Evolutionary conservation across 257 asterid genomes (phyloP), one percentile per base, ranked within the genome.

Genomic region (Nicotiana attenuata): DNA sequence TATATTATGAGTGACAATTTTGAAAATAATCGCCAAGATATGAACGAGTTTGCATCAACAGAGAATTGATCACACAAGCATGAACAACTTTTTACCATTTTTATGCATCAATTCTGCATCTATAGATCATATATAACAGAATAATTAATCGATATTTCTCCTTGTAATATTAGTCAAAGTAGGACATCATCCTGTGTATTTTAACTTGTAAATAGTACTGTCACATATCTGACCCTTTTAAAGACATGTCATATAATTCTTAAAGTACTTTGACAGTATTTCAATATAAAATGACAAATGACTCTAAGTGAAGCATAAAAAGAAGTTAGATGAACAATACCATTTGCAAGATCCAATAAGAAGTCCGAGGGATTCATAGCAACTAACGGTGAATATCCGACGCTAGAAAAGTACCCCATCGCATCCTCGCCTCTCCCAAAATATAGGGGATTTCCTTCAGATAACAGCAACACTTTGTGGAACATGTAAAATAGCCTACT

Each of bases 311-410:
- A 65, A 66, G 7, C 14, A 29, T 9, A 71, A 31, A 47, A 73
- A 56, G 22, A 73, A 52, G 57, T 14, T 31, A 31, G 31, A n/a
- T 14, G 15, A 28, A 20, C 81, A 47, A 47, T 87, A 94, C 97
- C 98, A 67, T 91, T 94, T 10, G 97, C 91, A 71, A 93, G 97
- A 84, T 94, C 97, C 17, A 93, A 78, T 84, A 93, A 65, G 94
- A 92, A 94, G 82, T 94, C 98, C 0, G 97, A 90, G 0, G 98
- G 97, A 85, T 94, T 94, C 98, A 94, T 93, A 50, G 97, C 88
- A 2, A 94, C 86, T 0, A 64, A 57, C 0, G 96, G 97, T 5
- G 89, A 80, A 59, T 85, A 94, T 9, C 97, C 97, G 1, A 89
- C 47, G 3, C 86, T 69, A 0, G 92, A 84, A 38, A 93, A 94